Percentiles rank a stretch among this genome's conserved stretches.
Conservation (phyloP, 2,329 filamentous ascomycete genomes). For the Colletotrichum filicis region DNA sequence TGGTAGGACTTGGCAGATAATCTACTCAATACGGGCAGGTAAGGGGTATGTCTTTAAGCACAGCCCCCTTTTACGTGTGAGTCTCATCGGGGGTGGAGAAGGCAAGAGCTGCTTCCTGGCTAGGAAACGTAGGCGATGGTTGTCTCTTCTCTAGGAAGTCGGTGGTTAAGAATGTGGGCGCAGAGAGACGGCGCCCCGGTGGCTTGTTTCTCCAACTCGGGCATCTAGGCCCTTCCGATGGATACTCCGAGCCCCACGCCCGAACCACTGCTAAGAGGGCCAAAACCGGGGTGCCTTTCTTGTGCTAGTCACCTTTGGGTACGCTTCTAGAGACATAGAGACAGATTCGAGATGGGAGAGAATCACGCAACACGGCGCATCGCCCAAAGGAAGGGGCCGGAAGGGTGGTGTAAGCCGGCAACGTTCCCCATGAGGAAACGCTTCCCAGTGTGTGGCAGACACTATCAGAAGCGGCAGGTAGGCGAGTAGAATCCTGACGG, state of each 20-base stretch:
- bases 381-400: neutral
- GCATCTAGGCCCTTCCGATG: neutral
- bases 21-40: conserved; percentile 7
- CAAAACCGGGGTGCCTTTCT: conserved; percentile 1
- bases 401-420: neutral
- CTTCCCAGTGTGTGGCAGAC: neutral
- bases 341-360: neutral
- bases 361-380: neutral
- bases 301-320: neutral
- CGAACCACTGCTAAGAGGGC: neutral
- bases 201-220: conserved; percentile 5
- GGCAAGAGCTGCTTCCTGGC: neutral
- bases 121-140: neutral
- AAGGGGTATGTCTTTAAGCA: neutral
- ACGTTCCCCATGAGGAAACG: conserved; percentile 6
- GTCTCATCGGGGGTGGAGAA: conserved; percentile 2
- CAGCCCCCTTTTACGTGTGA: conserved; percentile 19
- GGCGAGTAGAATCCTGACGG: neutral
- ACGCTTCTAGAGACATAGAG: neutral
- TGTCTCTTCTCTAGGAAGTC: neutral
- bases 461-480: conserved; percentile 20
- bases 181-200: neutral
- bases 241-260: neutral
- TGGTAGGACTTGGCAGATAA: conserved; percentile 23
- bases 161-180: neutral